A percentile compares a stretch with the other conserved stretches of the same genome.
Evolutionary conservation across 1,139 yeast genomes (phyloP).

Genomic region (Wickerhamomyces sp.): DNA sequence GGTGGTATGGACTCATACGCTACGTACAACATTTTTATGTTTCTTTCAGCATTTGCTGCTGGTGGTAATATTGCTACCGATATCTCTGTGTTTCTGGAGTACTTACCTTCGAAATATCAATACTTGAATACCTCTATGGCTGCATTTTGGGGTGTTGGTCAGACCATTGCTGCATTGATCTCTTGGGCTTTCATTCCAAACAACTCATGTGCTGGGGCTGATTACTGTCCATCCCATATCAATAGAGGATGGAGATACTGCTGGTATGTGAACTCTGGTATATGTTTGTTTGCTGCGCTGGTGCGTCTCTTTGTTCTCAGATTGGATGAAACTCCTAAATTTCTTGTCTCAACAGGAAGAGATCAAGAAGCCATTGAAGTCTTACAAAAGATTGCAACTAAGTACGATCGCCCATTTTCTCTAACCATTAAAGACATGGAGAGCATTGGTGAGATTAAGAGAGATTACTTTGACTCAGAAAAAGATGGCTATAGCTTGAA

Average conservation of each 20-base stretch:
- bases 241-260: constrained; percentile 62
- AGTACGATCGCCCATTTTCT: constrained; percentile 38
- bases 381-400: constrained; percentile 36
- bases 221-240: constrained; percentile 37
- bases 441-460: constrained; percentile 34
- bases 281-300: constrained; percentile 45
- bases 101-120: constrained; percentile 47
- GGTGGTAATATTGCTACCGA: constrained; percentile 63
- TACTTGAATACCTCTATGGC: constrained; percentile 55
- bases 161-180: constrained; percentile 47
- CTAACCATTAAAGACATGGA: constrained; percentile 39
- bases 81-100: constrained; percentile 56
- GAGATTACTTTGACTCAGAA: constrained; percentile 12
- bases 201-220: constrained; percentile 38
- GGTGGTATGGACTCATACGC: constrained; percentile 42
- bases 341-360: constrained; percentile 44
- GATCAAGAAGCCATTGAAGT: constrained; percentile 45
- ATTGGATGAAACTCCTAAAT: constrained; percentile 55
- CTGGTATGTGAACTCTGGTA: constrained; percentile 48
- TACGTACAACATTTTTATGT: constrained; percentile 45
- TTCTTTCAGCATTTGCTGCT: constrained; percentile 41
- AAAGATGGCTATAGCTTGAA: constrained; percentile 15
- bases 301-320: constrained; percentile 41
- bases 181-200: constrained; percentile 55
- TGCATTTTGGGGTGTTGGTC: constrained; percentile 61